Evolutionary conservation across 805 yeast genomes (phyloP), one percentile per base, ranked within the genome.

Genomic region (Ogataea pignaliae): DNA sequence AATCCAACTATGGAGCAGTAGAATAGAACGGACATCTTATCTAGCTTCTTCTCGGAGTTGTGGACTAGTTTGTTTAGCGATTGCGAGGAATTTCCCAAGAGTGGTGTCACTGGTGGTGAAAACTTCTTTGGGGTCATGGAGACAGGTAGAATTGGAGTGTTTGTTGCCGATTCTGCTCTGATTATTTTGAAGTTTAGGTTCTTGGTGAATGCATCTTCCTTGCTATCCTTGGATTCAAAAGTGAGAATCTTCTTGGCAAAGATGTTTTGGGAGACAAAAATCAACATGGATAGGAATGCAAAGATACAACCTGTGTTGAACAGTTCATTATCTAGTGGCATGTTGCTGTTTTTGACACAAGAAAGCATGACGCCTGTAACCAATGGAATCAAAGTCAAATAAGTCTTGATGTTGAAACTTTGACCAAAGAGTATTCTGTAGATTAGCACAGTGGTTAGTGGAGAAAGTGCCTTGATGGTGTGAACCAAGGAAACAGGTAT

Each of bases 401-500:
- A 91, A 2, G 97, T 89, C 55, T 76, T 72, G 10, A 56, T 40
- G 42, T 73, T 72, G 71, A 86, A 91, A 37, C 69, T 65, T 39
- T 71, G 75, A 29, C 74, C 70, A 59, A 83, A 85, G 33, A 83
- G 43, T 11, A 81, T 47, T 51, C 85, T 72, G 66, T 89, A 89
- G 36, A 87, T 86, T 29, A 79, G 63, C 11, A 93, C 97, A 0
- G 98, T 91, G 39, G 88, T 78, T 21, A 91, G 71, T 2, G 99
- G 99, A 29, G 95, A 83, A 33, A 91, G 70, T 2, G 97, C 93
- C 68, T 93, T 93, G 54, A 91, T 82, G 9, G 97, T 89, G 63
- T 91, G 97, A 16, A 93, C 97, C 51, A 90, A 68, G 5, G 97
- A 86, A n/a, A 93, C 97, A 0, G 97, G 97, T 41, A 93, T 87